Base-by-base conservation (phyloP, 2,329 filamentous ascomycete species). In the Paracoccidioides lutzii region DNA sequence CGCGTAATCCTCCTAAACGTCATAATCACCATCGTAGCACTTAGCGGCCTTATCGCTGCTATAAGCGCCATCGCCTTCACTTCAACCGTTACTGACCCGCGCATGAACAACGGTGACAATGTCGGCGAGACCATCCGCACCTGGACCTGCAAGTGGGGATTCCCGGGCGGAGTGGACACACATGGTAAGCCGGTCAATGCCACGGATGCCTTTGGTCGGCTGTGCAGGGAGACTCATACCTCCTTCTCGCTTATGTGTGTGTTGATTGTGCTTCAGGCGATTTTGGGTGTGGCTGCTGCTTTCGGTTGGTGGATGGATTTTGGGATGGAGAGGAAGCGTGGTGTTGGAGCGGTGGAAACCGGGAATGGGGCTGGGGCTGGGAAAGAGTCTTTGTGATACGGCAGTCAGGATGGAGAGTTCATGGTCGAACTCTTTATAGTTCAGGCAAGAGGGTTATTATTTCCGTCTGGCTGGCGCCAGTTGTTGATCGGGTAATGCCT, bases 81-180 rank as follows among this genome's bases (percentile, higher is more conserved):
- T 22, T 66, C 71, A 42, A 66, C 70, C 28, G 52, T 57, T 30
- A 57, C 57, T n/a, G 59, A 61, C 40, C 60, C 65, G 58, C 5
- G 67, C 66, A 1, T 62, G 59, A 28, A 64, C 67, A n/a, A 61
- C 57, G 4, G 66, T 63, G 38, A 67, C 63, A 5, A 60, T 35
- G 32, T 58, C 0, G 66, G 65, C 38, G 69, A 73, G 57, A 72
- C 71, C 5, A 63, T 73, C n/a, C 64, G 68, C 15, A 69, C 66
- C 42, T 73, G 71, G 71, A 71, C 71, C 6, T 73, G 71, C 59
- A 73, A 70, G 55, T 73, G 70, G 70, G 64, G 66, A 3, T 60
- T 63, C 22, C 55, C 60, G 9, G 55, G 54, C 3, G 58, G 59
- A 10, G 54, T 58, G 7, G 57, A 56, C 4, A 55, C 50, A 22